phyloP scores from a whole-genome alignment of 371 early-diverging fungal species.

The Lichtheimia ramosa region DNA sequence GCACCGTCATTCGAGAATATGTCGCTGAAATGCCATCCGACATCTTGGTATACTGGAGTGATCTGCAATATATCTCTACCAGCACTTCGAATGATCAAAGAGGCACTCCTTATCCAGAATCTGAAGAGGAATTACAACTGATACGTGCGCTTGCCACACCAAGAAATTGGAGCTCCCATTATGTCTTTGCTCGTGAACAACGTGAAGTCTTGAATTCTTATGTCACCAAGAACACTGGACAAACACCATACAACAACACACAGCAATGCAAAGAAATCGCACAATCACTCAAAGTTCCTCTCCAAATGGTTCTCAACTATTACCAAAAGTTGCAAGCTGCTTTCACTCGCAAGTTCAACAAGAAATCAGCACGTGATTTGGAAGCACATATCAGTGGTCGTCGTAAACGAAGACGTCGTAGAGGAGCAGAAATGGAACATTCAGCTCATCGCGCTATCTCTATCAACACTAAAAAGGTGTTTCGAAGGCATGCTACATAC shows the following conservation, averaged over 20 bases:
- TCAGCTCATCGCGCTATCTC: slow-evolving; percentile 2
- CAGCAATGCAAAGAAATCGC: slow-evolving; percentile 30
- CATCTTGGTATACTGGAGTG: slow-evolving; percentile 37
- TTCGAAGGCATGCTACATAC: neutral
- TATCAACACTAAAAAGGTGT: slow-evolving; percentile 5
- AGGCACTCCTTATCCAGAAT: neutral
- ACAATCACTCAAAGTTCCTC: slow-evolving; percentile 25
- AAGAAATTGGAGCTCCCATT: slow-evolving; percentile 49
- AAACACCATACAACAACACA: slow-evolving; percentile 42
- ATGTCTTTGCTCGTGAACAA: slow-evolving; percentile 35
- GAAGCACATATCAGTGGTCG: slow-evolving; percentile 8
- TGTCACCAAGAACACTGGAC: slow-evolving; percentile 32
- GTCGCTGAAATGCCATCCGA: slow-evolving; percentile 16
- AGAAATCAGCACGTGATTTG: neutral
- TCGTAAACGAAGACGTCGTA: slow-evolving; percentile 3
- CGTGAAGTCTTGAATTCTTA: slow-evolving; percentile 33
- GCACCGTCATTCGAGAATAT: slow-evolving; percentile 18
- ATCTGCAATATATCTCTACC: slow-evolving; percentile 23
- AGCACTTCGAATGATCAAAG: slow-evolving; percentile 12
- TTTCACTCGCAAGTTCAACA: slow-evolving; percentile 20
- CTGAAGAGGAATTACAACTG: neutral
- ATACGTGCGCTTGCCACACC: slow-evolving; percentile 9
- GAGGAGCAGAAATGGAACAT: neutral
- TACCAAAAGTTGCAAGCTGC: slow-evolving; percentile 39
- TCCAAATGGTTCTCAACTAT: slow-evolving; percentile 40